Base-by-base conservation (phyloP, 2,329 filamentous ascomycete genomes). In the Diaporthe nobilis region DNA sequence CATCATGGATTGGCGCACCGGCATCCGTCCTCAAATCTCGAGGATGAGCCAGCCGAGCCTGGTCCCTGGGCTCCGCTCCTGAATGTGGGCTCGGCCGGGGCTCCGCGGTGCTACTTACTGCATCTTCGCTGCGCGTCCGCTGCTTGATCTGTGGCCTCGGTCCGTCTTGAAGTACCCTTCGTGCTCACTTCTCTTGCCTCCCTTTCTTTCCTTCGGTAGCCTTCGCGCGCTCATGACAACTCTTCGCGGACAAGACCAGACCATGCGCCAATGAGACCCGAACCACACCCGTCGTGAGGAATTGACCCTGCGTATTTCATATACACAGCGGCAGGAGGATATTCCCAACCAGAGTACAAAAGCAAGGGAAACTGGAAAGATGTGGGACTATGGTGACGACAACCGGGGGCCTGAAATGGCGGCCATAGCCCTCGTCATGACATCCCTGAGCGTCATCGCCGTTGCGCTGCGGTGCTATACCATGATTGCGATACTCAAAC, bases 321-420 rank as follows among this genome's bases (percentile, higher is more conserved):
- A 53, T 42, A 37, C 51, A 53, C 55, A 44, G 51, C 44, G 51
- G 42, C 39, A 22, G 47, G 42, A 42, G 53, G 25, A 37, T 25
- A 9, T 13, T 39, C 4, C 25, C 22, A 37, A 10, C 22, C 34
- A 51, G 25, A 67, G 47, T 25, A n/a, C 34, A 34, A n/a, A 25
- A n/a, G 3, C 60, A 67, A 28, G 55, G 12, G 10, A 55, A 47
- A 15, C 37, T 28, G 65, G 42, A 28, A 75, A 28, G 22, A 77
- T 77, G 75, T 77, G 75, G 75, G 73, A 77, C 47, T 77, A 71
- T 71, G 75, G 75, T 28, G 68, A 63, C 22, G 75, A 68, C 61
- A 77, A 77, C 47, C 73, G 75, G 44, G 75, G 75, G 51, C 73
- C 73, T 13, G 61, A 72, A 51, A 57, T 77, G 68, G 75, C 75